Conservation (phyloP, 2,329 filamentous ascomycete species). For the Penicillium sp. region DNA sequence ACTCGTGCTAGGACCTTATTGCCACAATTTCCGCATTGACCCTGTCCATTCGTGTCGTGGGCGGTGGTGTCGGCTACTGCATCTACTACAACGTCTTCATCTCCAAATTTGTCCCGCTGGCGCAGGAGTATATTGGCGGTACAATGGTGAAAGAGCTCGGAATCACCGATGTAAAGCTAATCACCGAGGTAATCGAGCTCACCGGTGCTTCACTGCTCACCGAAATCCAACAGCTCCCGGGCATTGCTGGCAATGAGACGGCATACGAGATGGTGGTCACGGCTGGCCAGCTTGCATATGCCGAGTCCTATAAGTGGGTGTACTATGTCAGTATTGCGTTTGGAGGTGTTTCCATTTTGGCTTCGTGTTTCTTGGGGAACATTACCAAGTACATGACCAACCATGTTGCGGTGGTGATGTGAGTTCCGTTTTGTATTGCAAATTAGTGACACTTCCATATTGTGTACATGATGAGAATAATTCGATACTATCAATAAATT, state of each 20-base stretch:
- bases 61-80: constrained; percentile 64
- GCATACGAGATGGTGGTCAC: constrained; percentile 54
- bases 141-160: constrained; percentile 50
- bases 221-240: constrained; percentile 50
- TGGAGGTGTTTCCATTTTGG: constrained; percentile 56
- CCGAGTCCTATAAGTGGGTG: constrained; percentile 59
- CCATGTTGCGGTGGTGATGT: constrained; percentile 55
- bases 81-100: constrained; percentile 55
- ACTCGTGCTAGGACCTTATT: constrained; percentile 54
- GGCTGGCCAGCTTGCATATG: constrained; percentile 57
- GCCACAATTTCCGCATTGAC: constrained; percentile 68
- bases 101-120: constrained; percentile 47
- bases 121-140: constrained; percentile 50
- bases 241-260: constrained; percentile 52
- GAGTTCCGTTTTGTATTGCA: neutral
- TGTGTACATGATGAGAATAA: neutral
- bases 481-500: neutral
- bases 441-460: neutral
- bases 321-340: constrained; percentile 64
- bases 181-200: constrained; percentile 53
- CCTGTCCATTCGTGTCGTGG: constrained; percentile 66
- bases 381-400: constrained; percentile 60
- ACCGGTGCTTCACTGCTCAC: constrained; percentile 54
- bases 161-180: constrained; percentile 49
- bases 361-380: constrained; percentile 59